These are phyloP conservation scores for Pisolithus tinctorius DNA, from an alignment of 768 basidiomycete species.

Conservation along the genomic window DNA sequence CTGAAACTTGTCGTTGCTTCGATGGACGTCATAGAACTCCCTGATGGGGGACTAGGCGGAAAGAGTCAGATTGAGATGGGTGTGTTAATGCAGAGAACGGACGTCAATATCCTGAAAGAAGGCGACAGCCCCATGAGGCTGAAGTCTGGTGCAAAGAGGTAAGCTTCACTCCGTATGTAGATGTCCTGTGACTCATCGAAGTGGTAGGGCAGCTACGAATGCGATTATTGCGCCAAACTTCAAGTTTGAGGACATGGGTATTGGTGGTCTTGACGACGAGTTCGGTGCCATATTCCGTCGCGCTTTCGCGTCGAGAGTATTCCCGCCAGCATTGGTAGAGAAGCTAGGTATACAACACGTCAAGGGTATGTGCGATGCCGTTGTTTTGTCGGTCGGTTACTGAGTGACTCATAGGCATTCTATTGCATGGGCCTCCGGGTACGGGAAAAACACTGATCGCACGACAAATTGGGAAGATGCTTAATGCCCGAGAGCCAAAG, in stretches of 20 bases:
- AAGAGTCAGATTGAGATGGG: constrained; percentile 43
- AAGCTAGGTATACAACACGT: constrained; percentile 98
- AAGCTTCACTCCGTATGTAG: constrained; percentile 12
- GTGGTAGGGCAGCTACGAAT: constrained; percentile 73
- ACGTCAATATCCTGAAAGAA: constrained; percentile 84
- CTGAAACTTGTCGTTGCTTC: constrained; percentile 65
- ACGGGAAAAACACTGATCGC: constrained; percentile 99
- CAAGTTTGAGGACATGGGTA: constrained; percentile 99
- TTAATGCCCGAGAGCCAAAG: constrained; percentile 96
- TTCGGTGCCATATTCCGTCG: constrained; percentile 97
- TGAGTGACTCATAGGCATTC: constrained; percentile 55
- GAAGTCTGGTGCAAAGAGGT: constrained; percentile 90
- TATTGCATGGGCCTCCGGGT: constrained; percentile 94
- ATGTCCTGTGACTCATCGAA: background rate
- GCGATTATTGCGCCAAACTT: constrained; percentile 97
- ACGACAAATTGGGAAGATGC: constrained; percentile 97
- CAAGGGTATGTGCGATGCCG: constrained; percentile 56
- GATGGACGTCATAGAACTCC: constrained; percentile 52
- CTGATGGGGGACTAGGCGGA: constrained; percentile 40
- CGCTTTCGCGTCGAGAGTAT: constrained; percentile 97
- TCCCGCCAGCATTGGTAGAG: constrained; percentile 93
- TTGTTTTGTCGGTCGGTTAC: background rate
- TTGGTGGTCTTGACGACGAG: constrained; percentile 93
- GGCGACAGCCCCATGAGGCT: constrained; percentile 77
- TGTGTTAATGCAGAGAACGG: constrained; percentile 87